Base-by-base conservation (phyloP, 495 filamentous ascomycete species). In the Letharia columbiana region DNA sequence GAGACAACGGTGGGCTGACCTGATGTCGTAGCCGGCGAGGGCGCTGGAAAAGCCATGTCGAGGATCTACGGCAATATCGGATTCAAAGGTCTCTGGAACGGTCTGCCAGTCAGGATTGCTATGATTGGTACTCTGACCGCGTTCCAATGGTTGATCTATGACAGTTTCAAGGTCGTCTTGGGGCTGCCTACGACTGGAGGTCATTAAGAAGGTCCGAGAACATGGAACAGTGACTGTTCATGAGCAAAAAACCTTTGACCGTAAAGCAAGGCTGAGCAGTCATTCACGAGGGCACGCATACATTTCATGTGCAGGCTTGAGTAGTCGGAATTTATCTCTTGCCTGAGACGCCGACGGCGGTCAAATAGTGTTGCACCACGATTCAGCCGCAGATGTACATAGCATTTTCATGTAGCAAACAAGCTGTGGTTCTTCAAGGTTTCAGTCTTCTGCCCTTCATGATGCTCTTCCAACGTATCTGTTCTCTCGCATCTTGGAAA, bases 71-170 rank as follows among this genome's bases (percentile, higher is more conserved):
- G 82, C n/a, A 88, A 87, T 65, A 89, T 90, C 71, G 87, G 87
- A 18, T 89, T 90, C 77, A 71, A 67, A 18, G 87, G 87, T 12
- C 73, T 89, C 56, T 90, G 87, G 87, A 90, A 89, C 71, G 87
- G 87, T 4, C 74, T 90, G 37, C 79, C 83, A 0, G 84, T 87
- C 50, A 74, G 87, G 66, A 88, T 88, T 69, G 73, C 83, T 44
- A 89, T 89, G 86, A 70, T 70, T 31, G 67, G 69, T 2, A 71
- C 67, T 15, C 73, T 87, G 71, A 87, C 85, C 44, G 87, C 85
- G n/a, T 89, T 88, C 77, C 87, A 90, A 74, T 90, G 87, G 87
- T 75, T 90, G 65, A 88, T 90, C 66, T 90, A 90, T 75, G 87
- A 90, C 71, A 86, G 82, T n/a, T 90, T 89, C 78, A 90, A 90